Conservation (phyloP, 129 eudicot species). For the Scalesia atractyloides region DNA sequence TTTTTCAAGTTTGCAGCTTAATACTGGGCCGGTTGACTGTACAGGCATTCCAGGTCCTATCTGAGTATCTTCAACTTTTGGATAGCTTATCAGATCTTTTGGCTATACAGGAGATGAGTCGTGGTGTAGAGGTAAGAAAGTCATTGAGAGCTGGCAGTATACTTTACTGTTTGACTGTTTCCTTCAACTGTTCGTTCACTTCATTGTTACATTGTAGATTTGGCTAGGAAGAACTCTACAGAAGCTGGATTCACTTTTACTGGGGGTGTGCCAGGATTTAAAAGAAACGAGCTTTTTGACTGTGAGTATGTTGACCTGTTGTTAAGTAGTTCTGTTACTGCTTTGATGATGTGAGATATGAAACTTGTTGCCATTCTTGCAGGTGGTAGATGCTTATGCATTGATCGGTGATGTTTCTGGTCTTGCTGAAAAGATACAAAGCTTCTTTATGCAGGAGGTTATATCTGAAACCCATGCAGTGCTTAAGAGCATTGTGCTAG, state of each 20-base stretch:
- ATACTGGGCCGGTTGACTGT: conserved; percentile 22
- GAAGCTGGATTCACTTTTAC: conserved; percentile 88
- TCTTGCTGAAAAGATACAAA: conserved; percentile 94
- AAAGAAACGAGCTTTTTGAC: conserved; percentile 80
- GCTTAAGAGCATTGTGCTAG: conserved; percentile 64
- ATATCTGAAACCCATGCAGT: conserved; percentile 87
- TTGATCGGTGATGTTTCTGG: conserved; percentile 96
- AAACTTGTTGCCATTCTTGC: conserved; percentile 29
- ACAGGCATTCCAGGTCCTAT: conserved; percentile 93
- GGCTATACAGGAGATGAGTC: conserved; percentile 93
- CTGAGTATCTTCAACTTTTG: conserved; percentile 90
- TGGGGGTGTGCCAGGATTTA: conserved; percentile 95
- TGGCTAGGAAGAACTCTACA: conserved; percentile 93
- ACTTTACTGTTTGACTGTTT: conserved; percentile 2
- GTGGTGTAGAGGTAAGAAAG: conserved; percentile 72
- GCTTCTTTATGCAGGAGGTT: conserved; percentile 99
- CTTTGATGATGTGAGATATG: neutral
- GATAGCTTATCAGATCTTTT: conserved; percentile 88
- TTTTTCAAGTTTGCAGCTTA: neutral
- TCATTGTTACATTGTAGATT: conserved; percentile 55
- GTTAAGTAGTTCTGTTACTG: conserved; percentile 24
- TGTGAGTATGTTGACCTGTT: conserved; percentile 52
- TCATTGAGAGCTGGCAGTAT: conserved; percentile 8
- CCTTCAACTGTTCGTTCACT: conserved; percentile 4
- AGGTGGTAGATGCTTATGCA: conserved; percentile 99